Evolutionary conservation across 1,284 basidiomycete genomes (phyloP).

Genomic region (Tylopilus orsonianus): DNA sequence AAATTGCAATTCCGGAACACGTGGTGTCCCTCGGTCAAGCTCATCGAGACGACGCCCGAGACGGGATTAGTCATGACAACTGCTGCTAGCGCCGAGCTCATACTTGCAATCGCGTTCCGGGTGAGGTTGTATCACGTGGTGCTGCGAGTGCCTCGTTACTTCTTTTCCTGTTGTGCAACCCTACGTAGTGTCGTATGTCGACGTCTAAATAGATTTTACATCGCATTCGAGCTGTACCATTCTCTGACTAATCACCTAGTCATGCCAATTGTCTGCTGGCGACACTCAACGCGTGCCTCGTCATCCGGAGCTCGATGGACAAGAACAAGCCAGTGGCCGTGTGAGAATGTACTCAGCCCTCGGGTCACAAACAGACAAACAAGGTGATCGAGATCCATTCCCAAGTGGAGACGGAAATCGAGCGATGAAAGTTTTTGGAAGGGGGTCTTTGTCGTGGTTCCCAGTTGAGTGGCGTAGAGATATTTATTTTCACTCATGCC

Average conservation of each 20-base stretch:
- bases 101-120: background rate
- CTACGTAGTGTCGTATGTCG: too few species aligned
- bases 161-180: too few species aligned
- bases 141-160: background rate
- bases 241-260: too few species aligned
- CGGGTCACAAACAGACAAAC: background rate
- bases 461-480: too few species aligned
- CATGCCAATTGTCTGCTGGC: background rate
- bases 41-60: background rate
- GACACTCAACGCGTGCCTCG: background rate
- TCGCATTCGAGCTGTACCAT: background rate
- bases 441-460: too few species aligned
- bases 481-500: too few species aligned
- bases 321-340: background rate
- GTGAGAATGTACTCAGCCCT: background rate
- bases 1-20: background rate
- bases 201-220: background rate
- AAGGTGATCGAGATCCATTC: background rate
- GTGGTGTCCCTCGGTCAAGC: background rate
- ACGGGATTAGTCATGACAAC: background rate
- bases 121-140: background rate
- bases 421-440: too few species aligned
- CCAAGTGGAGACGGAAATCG: background rate
- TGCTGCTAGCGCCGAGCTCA: background rate
- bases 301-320: background rate